A percentile compares a stretch with the other conserved stretches of the same genome.
These are phyloP conservation scores for Mrakia blollopis DNA, from an alignment of 768 basidiomycete species.

Conservation along the genomic window DNA sequence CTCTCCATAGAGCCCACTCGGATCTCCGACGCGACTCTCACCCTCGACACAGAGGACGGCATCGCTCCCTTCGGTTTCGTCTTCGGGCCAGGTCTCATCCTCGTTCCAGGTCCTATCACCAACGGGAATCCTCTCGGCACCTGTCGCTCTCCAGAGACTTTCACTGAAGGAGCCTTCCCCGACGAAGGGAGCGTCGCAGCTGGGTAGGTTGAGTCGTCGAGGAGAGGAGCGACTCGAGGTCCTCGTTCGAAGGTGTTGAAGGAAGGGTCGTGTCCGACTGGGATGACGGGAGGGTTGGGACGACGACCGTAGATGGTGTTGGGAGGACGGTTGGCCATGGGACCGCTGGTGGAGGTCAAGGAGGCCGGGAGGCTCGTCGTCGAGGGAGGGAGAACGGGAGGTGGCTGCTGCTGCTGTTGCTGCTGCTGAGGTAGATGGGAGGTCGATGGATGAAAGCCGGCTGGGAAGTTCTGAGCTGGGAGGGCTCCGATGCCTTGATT, in stretches of 20 bases:
- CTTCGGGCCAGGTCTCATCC: slow-evolving; percentile 44
- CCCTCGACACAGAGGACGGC: background rate
- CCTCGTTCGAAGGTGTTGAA: slow-evolving; percentile 6
- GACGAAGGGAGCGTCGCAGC: background rate
- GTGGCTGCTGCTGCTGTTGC: too few species aligned
- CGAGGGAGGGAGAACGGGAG: background rate
- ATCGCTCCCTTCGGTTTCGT: slow-evolving; percentile 42
- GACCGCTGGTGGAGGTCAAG: background rate
- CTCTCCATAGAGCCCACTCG: background rate
- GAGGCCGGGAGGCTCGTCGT: background rate
- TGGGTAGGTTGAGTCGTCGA: background rate
- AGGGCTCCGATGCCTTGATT: background rate
- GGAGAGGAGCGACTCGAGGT: background rate
- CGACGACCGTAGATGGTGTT: background rate
- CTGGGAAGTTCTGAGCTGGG: background rate
- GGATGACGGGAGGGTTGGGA: background rate
- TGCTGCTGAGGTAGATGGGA: background rate
- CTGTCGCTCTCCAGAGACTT: background rate
- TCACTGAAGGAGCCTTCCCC: background rate
- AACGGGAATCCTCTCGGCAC: background rate
- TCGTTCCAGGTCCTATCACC: slow-evolving; percentile 34
- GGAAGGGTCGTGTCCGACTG: background rate
- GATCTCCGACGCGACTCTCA: too few species aligned
- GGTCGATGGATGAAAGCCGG: background rate
- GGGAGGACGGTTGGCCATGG: background rate